These are phyloP conservation scores for Pholiota microspora DNA, from an alignment of 768 basidiomycete species.

Conservation along the genomic window DNA sequence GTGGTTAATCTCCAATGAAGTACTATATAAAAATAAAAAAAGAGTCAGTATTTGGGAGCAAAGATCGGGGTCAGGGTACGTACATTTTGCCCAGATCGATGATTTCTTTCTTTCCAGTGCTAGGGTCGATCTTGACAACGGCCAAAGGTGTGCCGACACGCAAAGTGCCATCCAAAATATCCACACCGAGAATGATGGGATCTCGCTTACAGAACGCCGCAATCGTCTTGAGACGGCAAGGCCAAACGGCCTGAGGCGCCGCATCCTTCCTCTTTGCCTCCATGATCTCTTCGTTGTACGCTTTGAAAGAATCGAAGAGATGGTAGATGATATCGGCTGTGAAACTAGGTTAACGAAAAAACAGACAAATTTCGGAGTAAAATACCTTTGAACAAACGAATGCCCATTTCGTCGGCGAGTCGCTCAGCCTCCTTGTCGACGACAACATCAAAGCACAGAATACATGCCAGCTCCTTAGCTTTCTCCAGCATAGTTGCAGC, in stretches of 20 bases:
- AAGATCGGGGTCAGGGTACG: constrained; percentile 26
- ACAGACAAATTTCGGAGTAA: not conserved
- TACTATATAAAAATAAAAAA: too few species aligned
- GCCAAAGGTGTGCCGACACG: constrained; percentile 93
- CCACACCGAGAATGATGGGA: constrained; percentile 95
- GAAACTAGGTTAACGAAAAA: constrained; percentile 8
- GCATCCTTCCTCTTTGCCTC: constrained; percentile 93
- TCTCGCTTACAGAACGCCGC: constrained; percentile 96
- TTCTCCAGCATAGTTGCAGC: constrained; percentile 92
- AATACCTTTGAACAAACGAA: constrained; percentile 89
- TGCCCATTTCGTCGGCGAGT: constrained; percentile 91
- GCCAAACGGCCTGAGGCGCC: constrained; percentile 95
- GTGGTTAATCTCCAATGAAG: constrained; percentile 97
- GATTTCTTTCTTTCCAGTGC: constrained; percentile 86
- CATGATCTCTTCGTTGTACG: constrained; percentile 86
- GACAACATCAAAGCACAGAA: constrained; percentile 94
- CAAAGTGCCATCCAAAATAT: constrained; percentile 90
- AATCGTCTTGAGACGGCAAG: constrained; percentile 88
- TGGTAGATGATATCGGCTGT: constrained; percentile 98
- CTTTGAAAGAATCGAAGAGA: constrained; percentile 93
- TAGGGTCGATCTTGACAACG: constrained; percentile 89
- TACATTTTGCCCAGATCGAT: constrained; percentile 94
- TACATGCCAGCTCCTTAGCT: constrained; percentile 91
- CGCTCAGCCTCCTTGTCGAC: constrained; percentile 93
- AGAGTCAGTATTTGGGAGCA: not conserved